A percentile compares a stretch with the other conserved stretches of the same genome.
Conservation (phyloP, 805 yeast genomes). For the Saturnispora zaruensis region DNA sequence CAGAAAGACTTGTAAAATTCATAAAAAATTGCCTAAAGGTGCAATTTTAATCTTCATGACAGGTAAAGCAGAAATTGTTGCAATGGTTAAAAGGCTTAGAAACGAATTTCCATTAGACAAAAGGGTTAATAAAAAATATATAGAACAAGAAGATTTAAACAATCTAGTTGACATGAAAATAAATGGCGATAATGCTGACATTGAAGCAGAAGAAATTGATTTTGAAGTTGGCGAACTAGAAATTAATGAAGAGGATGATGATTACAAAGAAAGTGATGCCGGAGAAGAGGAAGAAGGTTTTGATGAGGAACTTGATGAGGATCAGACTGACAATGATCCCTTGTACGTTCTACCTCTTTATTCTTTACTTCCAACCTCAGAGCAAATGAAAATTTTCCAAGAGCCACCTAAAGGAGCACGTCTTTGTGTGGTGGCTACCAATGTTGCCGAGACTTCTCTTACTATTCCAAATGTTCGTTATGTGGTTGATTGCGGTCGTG, state of each 20-base stretch:
- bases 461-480: slow-evolving; percentile 94
- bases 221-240: slow-evolving; percentile 36
- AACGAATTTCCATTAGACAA: slow-evolving; percentile 54
- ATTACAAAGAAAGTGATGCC: slow-evolving; percentile 34
- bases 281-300: slow-evolving; percentile 56
- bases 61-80: slow-evolving; percentile 86
- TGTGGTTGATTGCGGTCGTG: slow-evolving; percentile 91
- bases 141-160: slow-evolving; percentile 21
- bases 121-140: slow-evolving; percentile 12
- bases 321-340: slow-evolving; percentile 67
- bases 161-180: slow-evolving; percentile 39
- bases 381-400: slow-evolving; percentile 88
- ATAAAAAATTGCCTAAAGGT: slow-evolving; percentile 80
- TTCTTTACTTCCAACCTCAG: slow-evolving; percentile 86
- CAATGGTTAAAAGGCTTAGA: slow-evolving; percentile 61
- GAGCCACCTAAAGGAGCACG: slow-evolving; percentile 80
- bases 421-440: slow-evolving; percentile 89
- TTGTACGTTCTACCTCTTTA: slow-evolving; percentile 86
- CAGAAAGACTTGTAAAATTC: slow-evolving; percentile 79
- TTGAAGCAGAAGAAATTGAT: slow-evolving; percentile 86
- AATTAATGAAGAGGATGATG: slow-evolving; percentile 34
- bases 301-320: slow-evolving; percentile 64
- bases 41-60: slow-evolving; percentile 88
- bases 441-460: slow-evolving; percentile 94
- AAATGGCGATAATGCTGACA: slow-evolving; percentile 50